phyloP scores from a whole-genome alignment of 2,329 filamentous ascomycete genomes.

The Arachnopeziza araneosa region DNA sequence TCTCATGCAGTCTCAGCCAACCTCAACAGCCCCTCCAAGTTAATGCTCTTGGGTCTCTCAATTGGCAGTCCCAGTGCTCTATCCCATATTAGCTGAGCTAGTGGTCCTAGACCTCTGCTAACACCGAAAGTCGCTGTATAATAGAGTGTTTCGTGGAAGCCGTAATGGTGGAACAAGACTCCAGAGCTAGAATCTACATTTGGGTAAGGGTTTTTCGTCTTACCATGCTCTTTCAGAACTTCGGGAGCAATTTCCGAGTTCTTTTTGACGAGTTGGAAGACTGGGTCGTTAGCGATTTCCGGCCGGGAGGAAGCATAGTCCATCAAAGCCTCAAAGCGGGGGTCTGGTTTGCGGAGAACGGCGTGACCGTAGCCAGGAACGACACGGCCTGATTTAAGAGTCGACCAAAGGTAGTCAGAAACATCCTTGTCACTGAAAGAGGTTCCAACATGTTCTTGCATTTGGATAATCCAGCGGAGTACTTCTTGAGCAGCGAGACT shows the following conservation, averaged over 20 bases:
- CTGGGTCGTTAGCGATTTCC: slow-evolving; percentile 78
- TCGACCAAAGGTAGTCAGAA: slow-evolving; percentile 84
- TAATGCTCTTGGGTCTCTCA: slow-evolving; percentile 96
- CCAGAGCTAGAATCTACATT: slow-evolving; percentile 94
- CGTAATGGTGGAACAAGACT: slow-evolving; percentile 96
- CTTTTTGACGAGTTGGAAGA: slow-evolving; percentile 90
- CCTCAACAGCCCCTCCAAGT: slow-evolving; percentile 79
- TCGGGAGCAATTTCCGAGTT: slow-evolving; percentile 87
- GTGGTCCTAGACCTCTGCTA: slow-evolving; percentile 70
- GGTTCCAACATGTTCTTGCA: slow-evolving; percentile 81
- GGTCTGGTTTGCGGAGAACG: slow-evolving; percentile 93
- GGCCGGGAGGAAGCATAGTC: slow-evolving; percentile 83
- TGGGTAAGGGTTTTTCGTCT: slow-evolving; percentile 96
- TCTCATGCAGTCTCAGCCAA: slow-evolving; percentile 39
- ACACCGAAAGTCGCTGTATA: slow-evolving; percentile 74
- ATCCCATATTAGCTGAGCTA: slow-evolving; percentile 96
- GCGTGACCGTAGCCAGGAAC: slow-evolving; percentile 92
- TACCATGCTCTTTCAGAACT: slow-evolving; percentile 91
- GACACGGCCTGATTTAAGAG: slow-evolving; percentile 88
- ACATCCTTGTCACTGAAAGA: slow-evolving; percentile 77
- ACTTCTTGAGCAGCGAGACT: slow-evolving; percentile 94
- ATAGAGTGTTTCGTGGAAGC: slow-evolving; percentile 94
- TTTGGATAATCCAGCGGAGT: slow-evolving; percentile 91
- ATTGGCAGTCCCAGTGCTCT: slow-evolving; percentile 89
- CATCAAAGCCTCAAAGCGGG: slow-evolving; percentile 94